Percentiles rank a stretch among this genome's conserved stretches.
phyloP scores from a whole-genome alignment of 2,329 filamentous ascomycete species.

The Lasiodiplodia citricola region DNA sequence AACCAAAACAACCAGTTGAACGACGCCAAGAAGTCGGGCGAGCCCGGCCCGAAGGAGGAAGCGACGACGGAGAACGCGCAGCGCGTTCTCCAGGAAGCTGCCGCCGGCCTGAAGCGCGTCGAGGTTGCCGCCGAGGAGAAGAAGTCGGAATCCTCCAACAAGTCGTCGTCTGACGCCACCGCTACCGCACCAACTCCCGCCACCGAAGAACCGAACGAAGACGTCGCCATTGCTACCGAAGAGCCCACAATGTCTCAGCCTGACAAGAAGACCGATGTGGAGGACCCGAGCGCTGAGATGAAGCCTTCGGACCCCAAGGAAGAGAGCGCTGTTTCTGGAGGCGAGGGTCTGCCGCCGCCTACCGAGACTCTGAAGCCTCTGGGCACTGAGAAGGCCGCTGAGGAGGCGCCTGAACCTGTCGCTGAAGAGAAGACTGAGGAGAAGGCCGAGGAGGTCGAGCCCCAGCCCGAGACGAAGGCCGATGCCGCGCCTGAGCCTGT shows the following conservation, averaged over 20 bases:
- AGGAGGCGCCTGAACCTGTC: slow-evolving; percentile 1
- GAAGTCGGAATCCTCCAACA: slow-evolving; percentile 2
- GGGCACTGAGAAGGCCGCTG: slow-evolving; percentile 19
- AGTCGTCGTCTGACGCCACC: slow-evolving; percentile 6
- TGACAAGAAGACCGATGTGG: slow-evolving; percentile 50
- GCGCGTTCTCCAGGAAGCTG: slow-evolving; percentile 23
- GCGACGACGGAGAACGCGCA: slow-evolving; percentile 26
- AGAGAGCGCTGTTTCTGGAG: slow-evolving; percentile 44
- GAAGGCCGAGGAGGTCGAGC: background rate
- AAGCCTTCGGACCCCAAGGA: slow-evolving; percentile 49
- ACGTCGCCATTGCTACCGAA: slow-evolving; percentile 30
- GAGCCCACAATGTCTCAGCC: slow-evolving; percentile 44
- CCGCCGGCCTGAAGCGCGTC: slow-evolving; percentile 6
- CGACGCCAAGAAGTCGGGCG: slow-evolving; percentile 45
- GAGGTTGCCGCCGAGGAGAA: slow-evolving; percentile 23
- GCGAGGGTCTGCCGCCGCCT: slow-evolving; percentile 42
- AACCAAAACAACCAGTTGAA: slow-evolving; percentile 36
- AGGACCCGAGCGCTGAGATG: slow-evolving; percentile 48
- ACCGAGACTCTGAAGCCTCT: slow-evolving; percentile 32
- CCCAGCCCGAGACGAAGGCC: too few relatives aligned
- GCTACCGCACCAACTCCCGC: background rate
- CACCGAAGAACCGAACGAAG: slow-evolving; percentile 24
- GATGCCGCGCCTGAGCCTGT: slow-evolving; percentile 37
- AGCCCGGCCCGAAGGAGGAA: slow-evolving; percentile 33
- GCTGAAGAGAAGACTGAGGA: slow-evolving; percentile 8